These are phyloP conservation scores for Tritrichomonas musculus DNA, from an alignment of 208 protist genomes.

Conservation along the genomic window DNA sequence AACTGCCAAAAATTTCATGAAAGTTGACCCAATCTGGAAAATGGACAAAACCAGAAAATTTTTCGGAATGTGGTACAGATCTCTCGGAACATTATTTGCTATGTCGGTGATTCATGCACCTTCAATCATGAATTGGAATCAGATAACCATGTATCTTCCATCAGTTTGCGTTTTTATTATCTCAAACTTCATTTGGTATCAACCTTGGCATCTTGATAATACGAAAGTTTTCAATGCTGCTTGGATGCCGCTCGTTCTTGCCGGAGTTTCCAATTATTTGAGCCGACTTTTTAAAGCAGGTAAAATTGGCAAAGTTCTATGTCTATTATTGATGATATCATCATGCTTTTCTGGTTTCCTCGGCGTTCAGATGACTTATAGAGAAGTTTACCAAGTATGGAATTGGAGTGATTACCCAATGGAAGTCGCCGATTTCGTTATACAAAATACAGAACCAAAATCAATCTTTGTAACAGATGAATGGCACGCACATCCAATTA, in stretches of 20 bases:
- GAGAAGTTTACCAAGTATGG: background rate
- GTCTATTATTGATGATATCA: background rate
- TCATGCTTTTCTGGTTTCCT: background rate
- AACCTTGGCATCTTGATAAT: conserved; percentile 18
- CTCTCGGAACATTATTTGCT: background rate
- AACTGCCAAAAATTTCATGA: background rate
- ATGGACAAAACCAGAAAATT: background rate
- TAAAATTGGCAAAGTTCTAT: background rate
- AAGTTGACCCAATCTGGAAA: background rate
- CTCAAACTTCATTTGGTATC: background rate
- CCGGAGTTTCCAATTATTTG: background rate
- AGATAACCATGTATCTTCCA: background rate
- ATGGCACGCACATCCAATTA: background rate
- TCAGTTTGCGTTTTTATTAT: background rate
- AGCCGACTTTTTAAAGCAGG: too few relatives aligned
- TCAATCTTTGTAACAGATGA: background rate
- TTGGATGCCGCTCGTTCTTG: background rate
- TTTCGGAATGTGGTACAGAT: background rate
- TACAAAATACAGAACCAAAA: background rate
- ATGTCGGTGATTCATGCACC: background rate
- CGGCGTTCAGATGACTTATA: background rate
- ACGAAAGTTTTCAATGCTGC: background rate
- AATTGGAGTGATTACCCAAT: background rate
- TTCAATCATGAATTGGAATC: background rate
- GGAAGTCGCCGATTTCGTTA: background rate